Conservation (phyloP, 768 basidiomycete species). For the Suillus americanus region DNA sequence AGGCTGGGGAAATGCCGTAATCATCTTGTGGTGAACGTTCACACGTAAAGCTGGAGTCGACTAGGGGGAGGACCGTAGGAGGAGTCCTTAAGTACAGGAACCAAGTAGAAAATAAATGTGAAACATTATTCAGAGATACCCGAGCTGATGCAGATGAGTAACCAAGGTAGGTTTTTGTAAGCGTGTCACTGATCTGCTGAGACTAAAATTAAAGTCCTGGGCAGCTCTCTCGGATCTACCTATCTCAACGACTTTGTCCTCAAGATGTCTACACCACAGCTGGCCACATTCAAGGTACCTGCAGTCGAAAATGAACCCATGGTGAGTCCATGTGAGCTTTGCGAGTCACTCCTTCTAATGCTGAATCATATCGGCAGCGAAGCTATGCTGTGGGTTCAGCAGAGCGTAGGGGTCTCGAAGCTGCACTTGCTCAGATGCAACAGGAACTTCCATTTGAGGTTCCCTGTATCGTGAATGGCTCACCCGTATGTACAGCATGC, state of each 20-base stretch:
- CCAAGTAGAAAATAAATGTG: not conserved
- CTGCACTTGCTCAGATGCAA: slow-evolving; percentile 78
- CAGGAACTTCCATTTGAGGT: slow-evolving; percentile 86
- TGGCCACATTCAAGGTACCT: slow-evolving; percentile 86
- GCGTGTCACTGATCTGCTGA: not conserved
- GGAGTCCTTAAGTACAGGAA: not conserved
- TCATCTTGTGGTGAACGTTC: not conserved
- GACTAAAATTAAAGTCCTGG: not conserved
- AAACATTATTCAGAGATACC: not conserved
- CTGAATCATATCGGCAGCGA: slow-evolving; percentile 43
- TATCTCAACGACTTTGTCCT: slow-evolving; percentile 15
- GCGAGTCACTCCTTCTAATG: not conserved
- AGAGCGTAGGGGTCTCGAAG: slow-evolving; percentile 73
- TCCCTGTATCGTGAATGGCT: slow-evolving; percentile 90
- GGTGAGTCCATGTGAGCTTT: slow-evolving; percentile 43
- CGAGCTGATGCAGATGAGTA: not conserved
- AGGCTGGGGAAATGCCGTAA: not conserved
- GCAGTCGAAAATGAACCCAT: slow-evolving; percentile 90
- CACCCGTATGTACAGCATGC: slow-evolving; percentile 53
- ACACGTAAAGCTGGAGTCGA: too few species aligned
- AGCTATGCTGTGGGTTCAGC: slow-evolving; percentile 75
- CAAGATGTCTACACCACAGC: slow-evolving; percentile 68
- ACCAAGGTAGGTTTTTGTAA: too few species aligned
- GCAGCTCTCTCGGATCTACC: not conserved
- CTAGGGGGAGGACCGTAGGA: too few species aligned